Evolutionary conservation across 352 stramenopile species (phyloP), one percentile per base, ranked within the genome.

Genomic region (Nannochloropsis limnetica): DNA sequence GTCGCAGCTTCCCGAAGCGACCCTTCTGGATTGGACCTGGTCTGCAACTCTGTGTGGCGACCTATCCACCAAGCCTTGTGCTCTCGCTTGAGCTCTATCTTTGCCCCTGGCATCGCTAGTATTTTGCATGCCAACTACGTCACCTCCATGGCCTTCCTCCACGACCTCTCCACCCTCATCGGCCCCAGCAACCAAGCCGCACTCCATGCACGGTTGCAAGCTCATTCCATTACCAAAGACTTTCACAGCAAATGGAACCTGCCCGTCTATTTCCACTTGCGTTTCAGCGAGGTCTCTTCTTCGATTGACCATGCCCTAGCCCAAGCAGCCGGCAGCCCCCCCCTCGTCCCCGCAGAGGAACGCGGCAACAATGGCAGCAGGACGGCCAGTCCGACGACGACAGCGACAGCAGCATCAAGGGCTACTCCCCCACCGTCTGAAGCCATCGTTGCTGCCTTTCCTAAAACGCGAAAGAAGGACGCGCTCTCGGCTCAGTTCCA

Each of bases 21-120:
- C n/a, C n/a, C n/a, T n/a, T n/a, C n/a, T n/a, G 37, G 61, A 8
- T 29, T 74, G 61, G 61, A 74, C 20, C 25, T 74, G n/a, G 1
- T 74, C 8, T 74, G 61, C n/a, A 74, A 74, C 25, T 74, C 61
- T 74, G 61, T 74, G 61, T 74, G 61, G 61, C n/a, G 61, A 28
- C 61, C 61, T 22, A 29, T 74, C 14, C n/a, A 74, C n/a, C 61
- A 74, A 29, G 61, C 61, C 1, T 20, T 74, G n/a, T 74, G 61
- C 22, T 14, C n/a, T 29, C 61, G 61, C n/a, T 29, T 74, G n/a
- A 20, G n/a, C 11, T 74, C 61, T 0, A 74, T 74, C 22, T 74
- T 74, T 74, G 61, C 61, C 20, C 61, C 61, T 6, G 61, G 61
- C 8, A 74, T 74, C 25, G 61, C 61, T 15, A 74, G 61, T 22